A percentile compares a stretch with the other conserved stretches of the same genome.
These are phyloP conservation scores for Gilbertella persicaria DNA, from an alignment of 371 early-diverging fungal species.

Conservation along the genomic window DNA sequence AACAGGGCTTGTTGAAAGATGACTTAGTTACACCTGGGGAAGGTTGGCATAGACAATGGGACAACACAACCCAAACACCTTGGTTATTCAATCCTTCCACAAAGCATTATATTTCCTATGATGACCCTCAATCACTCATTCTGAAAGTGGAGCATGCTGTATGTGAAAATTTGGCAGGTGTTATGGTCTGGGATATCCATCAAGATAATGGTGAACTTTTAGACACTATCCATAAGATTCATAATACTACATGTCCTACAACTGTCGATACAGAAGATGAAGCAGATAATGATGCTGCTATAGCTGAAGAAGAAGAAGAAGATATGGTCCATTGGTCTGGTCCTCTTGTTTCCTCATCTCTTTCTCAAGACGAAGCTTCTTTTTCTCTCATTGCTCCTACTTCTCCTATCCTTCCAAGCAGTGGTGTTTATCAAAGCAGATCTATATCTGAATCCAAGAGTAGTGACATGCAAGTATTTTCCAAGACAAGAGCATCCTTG, in stretches of 20 bases:
- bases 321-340: not conserved
- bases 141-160: conserved; percentile 62
- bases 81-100: conserved; percentile 66
- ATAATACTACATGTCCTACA: conserved; percentile 9
- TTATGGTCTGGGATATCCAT: conserved; percentile 65
- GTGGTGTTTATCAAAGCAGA: too few relatives aligned
- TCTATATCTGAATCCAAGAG: too few relatives aligned
- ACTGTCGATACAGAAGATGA: not conserved
- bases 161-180: conserved; percentile 55
- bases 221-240: conserved; percentile 40
- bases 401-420: too few relatives aligned
- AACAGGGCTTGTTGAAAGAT: conserved; percentile 45
- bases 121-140: conserved; percentile 60
- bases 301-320: not conserved
- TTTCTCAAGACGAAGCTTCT: too few relatives aligned
- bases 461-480: too few relatives aligned
- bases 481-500: not conserved
- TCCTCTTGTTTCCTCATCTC: not conserved
- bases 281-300: not conserved
- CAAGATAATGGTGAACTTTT: conserved; percentile 61
- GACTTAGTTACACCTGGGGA: conserved; percentile 43
- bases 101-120: conserved; percentile 64
- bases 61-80: conserved; percentile 65
- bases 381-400: too few relatives aligned
- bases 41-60: conserved; percentile 64